phyloP scores from a whole-genome alignment of 768 basidiomycete species.

The Mrakia gelida region DNA sequence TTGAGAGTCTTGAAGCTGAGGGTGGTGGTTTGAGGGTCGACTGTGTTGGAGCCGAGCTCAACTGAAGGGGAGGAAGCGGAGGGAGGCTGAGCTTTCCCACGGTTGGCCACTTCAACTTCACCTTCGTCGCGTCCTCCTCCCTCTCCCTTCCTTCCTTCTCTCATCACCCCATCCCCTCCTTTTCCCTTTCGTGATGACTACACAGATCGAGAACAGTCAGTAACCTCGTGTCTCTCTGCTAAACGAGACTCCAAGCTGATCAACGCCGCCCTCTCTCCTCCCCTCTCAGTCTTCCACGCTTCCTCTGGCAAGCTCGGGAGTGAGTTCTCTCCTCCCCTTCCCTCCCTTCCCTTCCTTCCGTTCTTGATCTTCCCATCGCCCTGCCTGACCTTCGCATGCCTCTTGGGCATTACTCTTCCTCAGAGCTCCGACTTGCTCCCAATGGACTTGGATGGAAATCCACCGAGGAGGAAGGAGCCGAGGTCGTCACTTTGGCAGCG shows the following conservation, averaged over 20 bases:
- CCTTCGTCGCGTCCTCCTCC: background rate
- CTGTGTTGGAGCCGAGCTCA: background rate
- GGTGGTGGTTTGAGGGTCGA: background rate
- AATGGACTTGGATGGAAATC: slow-evolving; percentile 91
- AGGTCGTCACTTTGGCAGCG: slow-evolving; percentile 61
- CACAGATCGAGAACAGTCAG: slow-evolving; percentile 28
- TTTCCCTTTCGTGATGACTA: slow-evolving; percentile 7
- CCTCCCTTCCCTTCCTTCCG: background rate
- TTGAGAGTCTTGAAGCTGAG: too few relatives aligned
- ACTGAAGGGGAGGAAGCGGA: too few relatives aligned
- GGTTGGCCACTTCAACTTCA: background rate
- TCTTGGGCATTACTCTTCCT: background rate
- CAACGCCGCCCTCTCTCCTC: background rate
- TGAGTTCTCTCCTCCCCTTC: background rate
- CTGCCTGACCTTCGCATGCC: background rate
- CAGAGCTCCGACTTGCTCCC: slow-evolving; percentile 69
- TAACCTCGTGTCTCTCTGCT: background rate
- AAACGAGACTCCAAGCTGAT: too few relatives aligned
- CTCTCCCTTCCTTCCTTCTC: background rate
- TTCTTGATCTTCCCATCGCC: background rate
- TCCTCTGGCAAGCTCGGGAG: slow-evolving; percentile 22
- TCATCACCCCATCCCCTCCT: background rate
- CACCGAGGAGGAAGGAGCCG: slow-evolving; percentile 59
- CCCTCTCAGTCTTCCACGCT: slow-evolving; percentile 20
- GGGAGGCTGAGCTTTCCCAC: background rate